Evolutionary conservation across 2,329 filamentous ascomycete species (phyloP).

Genomic region (Colletotrichum falcatum): DNA sequence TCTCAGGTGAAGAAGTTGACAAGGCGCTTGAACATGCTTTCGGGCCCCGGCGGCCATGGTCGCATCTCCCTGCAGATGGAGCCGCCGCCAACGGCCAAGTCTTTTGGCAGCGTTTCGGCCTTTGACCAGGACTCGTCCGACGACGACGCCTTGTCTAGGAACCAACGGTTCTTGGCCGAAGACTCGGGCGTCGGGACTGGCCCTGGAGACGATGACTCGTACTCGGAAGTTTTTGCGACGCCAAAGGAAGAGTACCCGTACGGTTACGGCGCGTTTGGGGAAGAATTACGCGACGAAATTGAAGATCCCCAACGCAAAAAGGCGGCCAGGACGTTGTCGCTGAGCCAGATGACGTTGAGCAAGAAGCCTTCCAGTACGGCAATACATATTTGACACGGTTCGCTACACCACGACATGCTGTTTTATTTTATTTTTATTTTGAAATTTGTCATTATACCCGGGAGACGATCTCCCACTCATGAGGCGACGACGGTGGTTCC

Average conservation of each 20-base stretch:
- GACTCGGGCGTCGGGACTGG: slow-evolving; percentile 52
- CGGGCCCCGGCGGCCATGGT: slow-evolving; percentile 42
- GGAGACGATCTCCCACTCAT: slow-evolving; percentile 30
- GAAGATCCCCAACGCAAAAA: slow-evolving; percentile 58
- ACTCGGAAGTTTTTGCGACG: slow-evolving; percentile 64
- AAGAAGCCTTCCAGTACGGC: slow-evolving; percentile 45
- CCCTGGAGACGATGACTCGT: slow-evolving; percentile 56
- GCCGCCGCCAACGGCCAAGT: slow-evolving; percentile 52
- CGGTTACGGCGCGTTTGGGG: slow-evolving; percentile 54
- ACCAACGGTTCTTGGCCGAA: slow-evolving; percentile 43
- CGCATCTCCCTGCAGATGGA: slow-evolving; percentile 44
- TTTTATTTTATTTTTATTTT: slow-evolving; percentile 39
- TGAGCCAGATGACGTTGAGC: slow-evolving; percentile 69
- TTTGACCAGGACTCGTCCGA: slow-evolving; percentile 59
- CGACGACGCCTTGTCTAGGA: slow-evolving; percentile 43
- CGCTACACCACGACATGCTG: slow-evolving; percentile 35
- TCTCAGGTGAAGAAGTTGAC: slow-evolving; percentile 65
- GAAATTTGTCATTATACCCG: slow-evolving; percentile 41
- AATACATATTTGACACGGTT: slow-evolving; percentile 20
- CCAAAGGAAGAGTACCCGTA: slow-evolving; percentile 59
- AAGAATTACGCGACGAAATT: slow-evolving; percentile 55
- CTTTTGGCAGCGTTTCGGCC: slow-evolving; percentile 53
- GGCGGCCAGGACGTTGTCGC: slow-evolving; percentile 73
- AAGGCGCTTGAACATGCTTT: slow-evolving; percentile 61
- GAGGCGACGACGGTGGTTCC: slow-evolving; percentile 31